Percentiles rank a stretch among this genome's conserved stretches.
Conservation (phyloP, 2,329 filamentous ascomycete genomes). For the Neonectria ditissima region DNA sequence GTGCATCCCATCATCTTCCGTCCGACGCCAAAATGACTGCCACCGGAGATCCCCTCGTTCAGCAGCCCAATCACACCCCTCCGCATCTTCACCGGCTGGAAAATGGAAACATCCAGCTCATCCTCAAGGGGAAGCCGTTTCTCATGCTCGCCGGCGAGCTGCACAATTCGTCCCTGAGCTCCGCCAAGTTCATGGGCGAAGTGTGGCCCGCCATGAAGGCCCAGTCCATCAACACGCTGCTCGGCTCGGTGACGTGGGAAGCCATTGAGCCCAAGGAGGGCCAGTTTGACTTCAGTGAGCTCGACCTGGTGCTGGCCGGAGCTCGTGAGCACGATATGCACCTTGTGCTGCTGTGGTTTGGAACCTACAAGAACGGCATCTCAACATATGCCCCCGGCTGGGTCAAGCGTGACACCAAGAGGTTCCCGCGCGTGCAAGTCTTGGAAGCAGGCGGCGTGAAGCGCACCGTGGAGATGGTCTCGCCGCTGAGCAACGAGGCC, state of each 20-base stretch:
- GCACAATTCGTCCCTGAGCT: conserved; percentile 53
- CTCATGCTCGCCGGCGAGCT: conserved; percentile 51
- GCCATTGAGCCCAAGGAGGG: conserved; percentile 52
- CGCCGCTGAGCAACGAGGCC: conserved; percentile 45
- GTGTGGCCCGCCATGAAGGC: conserved; percentile 49
- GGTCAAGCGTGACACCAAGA: conserved; percentile 51
- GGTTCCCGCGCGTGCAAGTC: conserved; percentile 50
- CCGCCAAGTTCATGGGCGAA: conserved; percentile 48
- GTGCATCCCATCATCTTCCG: not conserved
- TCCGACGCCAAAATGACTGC: conserved; percentile 30
- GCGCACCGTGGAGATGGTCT: conserved; percentile 50
- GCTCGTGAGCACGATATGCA: conserved; percentile 49
- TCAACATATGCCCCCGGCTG: conserved; percentile 52
- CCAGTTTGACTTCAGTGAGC: conserved; percentile 50
- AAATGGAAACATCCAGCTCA: conserved; percentile 49
- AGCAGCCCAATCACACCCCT: not conserved
- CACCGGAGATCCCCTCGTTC: conserved; percentile 6
- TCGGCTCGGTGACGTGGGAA: conserved; percentile 53
- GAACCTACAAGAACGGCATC: conserved; percentile 54
- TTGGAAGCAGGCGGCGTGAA: conserved; percentile 49
- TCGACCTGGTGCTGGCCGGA: conserved; percentile 49
- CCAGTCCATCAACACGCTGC: conserved; percentile 51
- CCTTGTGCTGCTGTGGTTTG: conserved; percentile 55
- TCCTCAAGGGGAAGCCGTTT: conserved; percentile 53
- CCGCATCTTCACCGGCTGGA: conserved; percentile 38